Evolutionary conservation across 176 grass and related monocot genomes (phyloP).

Genomic region (Elaeis guineensis): DNA sequence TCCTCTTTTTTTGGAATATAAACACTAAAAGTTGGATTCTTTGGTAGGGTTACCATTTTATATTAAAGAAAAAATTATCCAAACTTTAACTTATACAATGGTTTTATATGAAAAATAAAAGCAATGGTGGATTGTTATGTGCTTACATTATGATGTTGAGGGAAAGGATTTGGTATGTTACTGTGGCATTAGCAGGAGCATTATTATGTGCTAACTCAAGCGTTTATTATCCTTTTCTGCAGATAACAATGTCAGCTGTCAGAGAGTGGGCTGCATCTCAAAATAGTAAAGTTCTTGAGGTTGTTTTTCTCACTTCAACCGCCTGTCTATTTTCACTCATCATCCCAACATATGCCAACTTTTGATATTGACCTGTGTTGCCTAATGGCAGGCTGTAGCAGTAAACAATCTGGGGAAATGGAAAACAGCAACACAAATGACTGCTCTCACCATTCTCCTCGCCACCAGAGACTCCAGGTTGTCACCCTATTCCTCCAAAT

Average conservation of each 20-base stretch:
- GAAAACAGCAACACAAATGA: constrained; percentile 98
- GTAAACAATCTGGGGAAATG: constrained; percentile 97
- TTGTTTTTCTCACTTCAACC: constrained; percentile 19
- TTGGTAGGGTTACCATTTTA: no score
- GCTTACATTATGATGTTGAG: no score
- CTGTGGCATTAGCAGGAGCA: no score
- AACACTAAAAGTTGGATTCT: no score
- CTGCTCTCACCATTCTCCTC: constrained; percentile 73
- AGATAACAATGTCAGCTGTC: constrained; percentile 99
- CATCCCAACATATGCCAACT: not conserved
- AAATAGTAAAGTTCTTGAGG: constrained; percentile 89
- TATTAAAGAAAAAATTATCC: no score
- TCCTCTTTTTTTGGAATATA: no score
- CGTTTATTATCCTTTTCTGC: not conserved
- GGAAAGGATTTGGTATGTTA: no score
- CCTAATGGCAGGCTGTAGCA: constrained; percentile 66
- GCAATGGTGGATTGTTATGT: no score
- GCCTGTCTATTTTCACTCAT: constrained; percentile 2
- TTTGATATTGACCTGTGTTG: not conserved
- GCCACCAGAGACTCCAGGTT: constrained; percentile 82
- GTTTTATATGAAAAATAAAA: no score
- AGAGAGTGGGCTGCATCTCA: constrained; percentile 99
- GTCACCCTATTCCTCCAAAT: constrained; percentile 3
- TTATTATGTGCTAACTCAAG: no score
- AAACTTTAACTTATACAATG: no score